Evolutionary conservation across 305 asterid species (phyloP).

Genomic region (Salvia sclarea): DNA sequence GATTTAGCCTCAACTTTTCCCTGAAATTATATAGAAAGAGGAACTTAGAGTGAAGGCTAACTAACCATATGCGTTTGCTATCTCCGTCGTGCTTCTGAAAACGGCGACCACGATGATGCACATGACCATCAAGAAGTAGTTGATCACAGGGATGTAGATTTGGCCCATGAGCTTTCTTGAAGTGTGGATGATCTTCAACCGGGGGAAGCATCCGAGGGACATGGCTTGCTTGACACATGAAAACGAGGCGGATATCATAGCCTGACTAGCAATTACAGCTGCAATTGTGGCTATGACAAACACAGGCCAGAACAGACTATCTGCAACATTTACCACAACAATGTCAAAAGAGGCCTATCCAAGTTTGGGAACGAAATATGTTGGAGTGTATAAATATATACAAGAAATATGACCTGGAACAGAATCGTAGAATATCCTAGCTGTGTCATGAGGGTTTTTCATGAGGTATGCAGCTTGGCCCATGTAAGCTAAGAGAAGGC

Average conservation of each 20-base stretch:
- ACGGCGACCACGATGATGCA: slow-evolving; percentile 83
- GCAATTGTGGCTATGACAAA: slow-evolving; percentile 83
- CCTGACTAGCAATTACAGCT: slow-evolving; percentile 97
- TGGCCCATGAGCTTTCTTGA: slow-evolving; percentile 91
- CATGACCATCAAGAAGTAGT: slow-evolving; percentile 92
- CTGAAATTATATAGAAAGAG: neutral
- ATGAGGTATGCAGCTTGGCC: slow-evolving; percentile 96
- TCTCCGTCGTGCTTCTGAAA: slow-evolving; percentile 82
- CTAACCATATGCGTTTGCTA: slow-evolving; percentile 93
- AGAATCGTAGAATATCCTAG: slow-evolving; percentile 73
- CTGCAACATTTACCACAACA: slow-evolving; percentile 45
- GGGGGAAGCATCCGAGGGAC: slow-evolving; percentile 98
- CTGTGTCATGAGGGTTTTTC: slow-evolving; percentile 59
- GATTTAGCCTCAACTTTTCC: neutral
- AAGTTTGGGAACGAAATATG: neutral
- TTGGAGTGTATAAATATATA: neutral
- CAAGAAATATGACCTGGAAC: slow-evolving; percentile 69
- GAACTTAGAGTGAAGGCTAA: slow-evolving; percentile 28
- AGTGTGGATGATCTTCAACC: slow-evolving; percentile 89
- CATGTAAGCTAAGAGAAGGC: slow-evolving; percentile 92
- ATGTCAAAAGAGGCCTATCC: slow-evolving; percentile 33
- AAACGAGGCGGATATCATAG: slow-evolving; percentile 98
- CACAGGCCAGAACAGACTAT: slow-evolving; percentile 84
- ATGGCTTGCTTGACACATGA: slow-evolving; percentile 94
- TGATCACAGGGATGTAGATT: slow-evolving; percentile 89